Evolutionary conservation across 441 rosid species (phyloP).

Genomic region (Arabidopsis lyrata): DNA sequence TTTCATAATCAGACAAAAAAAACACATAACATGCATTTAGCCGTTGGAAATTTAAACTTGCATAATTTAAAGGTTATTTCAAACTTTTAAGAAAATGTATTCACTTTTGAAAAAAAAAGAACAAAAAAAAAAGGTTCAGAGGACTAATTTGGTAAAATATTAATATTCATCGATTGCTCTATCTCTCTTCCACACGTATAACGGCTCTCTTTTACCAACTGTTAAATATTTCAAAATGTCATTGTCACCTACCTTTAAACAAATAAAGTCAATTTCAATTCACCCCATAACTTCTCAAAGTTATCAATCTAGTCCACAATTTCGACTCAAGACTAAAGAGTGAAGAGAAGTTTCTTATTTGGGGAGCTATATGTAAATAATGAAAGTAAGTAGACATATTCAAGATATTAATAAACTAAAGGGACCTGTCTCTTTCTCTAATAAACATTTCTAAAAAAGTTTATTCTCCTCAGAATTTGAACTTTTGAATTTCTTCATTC

Average conservation of each 20-base stretch:
- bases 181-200: slow-evolving; percentile 5
- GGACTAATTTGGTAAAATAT: neutral
- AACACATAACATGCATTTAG: slow-evolving; percentile 23
- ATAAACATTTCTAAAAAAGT: neutral
- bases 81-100: neutral
- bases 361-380: neutral
- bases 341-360: too few relatives aligned
- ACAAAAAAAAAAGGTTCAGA: neutral
- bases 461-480: slow-evolving; percentile 30
- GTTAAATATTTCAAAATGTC: slow-evolving; percentile 1
- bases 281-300: neutral
- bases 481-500: slow-evolving; percentile 40
- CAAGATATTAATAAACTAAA: neutral
- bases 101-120: neutral
- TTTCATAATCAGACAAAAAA: slow-evolving; percentile 7
- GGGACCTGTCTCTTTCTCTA: slow-evolving; percentile 4
- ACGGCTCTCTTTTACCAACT: slow-evolving; percentile 34
- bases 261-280: slow-evolving; percentile 3
- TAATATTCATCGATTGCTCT: neutral
- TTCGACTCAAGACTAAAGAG: too few relatives aligned
- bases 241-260: neutral
- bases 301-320: neutral
- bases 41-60: slow-evolving; percentile 34
- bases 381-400: slow-evolving; percentile 3
- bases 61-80: neutral